phyloP scores from a whole-genome alignment of 305 asterid species.

The Fraxinus platypoda region DNA sequence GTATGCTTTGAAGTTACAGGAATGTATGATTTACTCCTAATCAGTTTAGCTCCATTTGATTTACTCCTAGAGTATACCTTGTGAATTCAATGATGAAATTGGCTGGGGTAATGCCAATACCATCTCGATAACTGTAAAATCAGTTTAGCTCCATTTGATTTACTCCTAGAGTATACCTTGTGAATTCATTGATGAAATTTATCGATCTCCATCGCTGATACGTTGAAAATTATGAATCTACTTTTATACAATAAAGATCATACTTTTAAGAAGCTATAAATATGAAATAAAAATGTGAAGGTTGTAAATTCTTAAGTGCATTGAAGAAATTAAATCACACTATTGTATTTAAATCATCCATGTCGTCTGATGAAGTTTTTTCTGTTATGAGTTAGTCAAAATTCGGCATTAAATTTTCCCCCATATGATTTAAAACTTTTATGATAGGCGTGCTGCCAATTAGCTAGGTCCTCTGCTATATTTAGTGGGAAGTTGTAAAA shows the following conservation, averaged over 20 bases:
- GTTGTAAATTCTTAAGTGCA: not conserved
- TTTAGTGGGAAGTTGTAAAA: slow-evolving; percentile 1
- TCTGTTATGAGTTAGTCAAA: slow-evolving; percentile 10
- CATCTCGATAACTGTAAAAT: slow-evolving; percentile 8
- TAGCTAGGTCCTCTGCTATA: slow-evolving; percentile 10
- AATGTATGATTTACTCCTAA: not conserved
- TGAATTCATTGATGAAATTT: not conserved
- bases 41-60: not conserved
- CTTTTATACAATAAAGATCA: not conserved
- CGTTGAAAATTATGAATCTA: not conserved
- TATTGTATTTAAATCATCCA: not conserved
- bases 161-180: slow-evolving; percentile 13
- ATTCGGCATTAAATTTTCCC: not conserved
- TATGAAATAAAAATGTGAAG: not conserved
- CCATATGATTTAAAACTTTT: slow-evolving; percentile 1
- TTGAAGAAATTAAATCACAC: slow-evolving; percentile 11
- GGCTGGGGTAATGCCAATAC: too few relatives aligned
- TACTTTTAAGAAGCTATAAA: not conserved
- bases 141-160: not conserved
- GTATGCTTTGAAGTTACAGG: slow-evolving; percentile 36
- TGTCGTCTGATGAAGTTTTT: not conserved
- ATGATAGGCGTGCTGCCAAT: not conserved
- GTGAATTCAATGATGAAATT: not conserved
- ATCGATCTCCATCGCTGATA: not conserved
- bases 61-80: slow-evolving; percentile 14